These are phyloP conservation scores for Angophora floribunda DNA, from an alignment of 345 rosid genomes.

Conservation along the genomic window DNA sequence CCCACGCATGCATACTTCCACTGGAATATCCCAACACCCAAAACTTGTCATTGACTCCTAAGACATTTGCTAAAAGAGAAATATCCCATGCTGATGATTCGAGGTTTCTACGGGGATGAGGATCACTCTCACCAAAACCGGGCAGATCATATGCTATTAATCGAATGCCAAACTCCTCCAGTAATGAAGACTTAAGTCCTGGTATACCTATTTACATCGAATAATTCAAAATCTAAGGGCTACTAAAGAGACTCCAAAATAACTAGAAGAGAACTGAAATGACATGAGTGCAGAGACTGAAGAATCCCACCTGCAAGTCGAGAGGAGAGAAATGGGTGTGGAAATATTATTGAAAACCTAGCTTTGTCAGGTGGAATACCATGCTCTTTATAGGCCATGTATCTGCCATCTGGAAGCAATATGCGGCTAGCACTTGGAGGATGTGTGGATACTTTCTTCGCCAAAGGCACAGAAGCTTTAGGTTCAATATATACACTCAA, in stretches of 20 bases:
- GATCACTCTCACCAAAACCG: conserved; percentile 81
- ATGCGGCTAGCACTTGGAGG: conserved; percentile 59
- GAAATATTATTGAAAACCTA: conserved; percentile 43
- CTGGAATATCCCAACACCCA: conserved; percentile 67
- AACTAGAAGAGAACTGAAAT: neutral
- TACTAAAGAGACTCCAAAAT: neutral
- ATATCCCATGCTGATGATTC: conserved; percentile 56
- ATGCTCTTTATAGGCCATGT: conserved; percentile 51
- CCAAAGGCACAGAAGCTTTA: conserved; percentile 9
- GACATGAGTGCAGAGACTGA: neutral
- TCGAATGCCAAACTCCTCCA: conserved; percentile 61
- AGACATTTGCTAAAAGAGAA: conserved; percentile 34
- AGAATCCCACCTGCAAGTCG: conserved; percentile 47
- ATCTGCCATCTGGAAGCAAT: conserved; percentile 67
- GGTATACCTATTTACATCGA: conserved; percentile 37
- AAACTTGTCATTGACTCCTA: conserved; percentile 43
- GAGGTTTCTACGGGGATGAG: conserved; percentile 47
- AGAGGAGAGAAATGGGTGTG: conserved; percentile 66
- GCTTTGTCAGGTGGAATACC: conserved; percentile 48
- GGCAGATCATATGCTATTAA: conserved; percentile 68
- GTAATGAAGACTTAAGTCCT: conserved; percentile 46
- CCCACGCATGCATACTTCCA: conserved; percentile 68
- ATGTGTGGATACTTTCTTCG: conserved; percentile 34
- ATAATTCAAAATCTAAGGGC: neutral
- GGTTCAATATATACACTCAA: conserved; percentile 14